Evolutionary conservation across 2,329 filamentous ascomycete species (phyloP).

Genomic region (Domatiomyces globalis): DNA sequence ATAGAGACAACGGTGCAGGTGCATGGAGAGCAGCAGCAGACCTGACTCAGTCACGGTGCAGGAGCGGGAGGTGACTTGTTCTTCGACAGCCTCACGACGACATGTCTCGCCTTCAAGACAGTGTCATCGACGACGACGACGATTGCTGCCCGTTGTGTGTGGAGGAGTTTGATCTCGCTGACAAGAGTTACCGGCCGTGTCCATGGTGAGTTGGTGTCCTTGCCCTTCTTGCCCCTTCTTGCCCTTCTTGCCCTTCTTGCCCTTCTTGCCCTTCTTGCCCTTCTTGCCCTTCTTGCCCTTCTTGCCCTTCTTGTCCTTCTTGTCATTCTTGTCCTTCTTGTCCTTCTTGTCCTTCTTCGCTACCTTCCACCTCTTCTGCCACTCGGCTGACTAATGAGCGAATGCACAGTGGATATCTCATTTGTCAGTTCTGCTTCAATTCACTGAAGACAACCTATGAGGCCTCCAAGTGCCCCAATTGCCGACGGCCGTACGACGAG

Average conservation of each 20-base stretch:
- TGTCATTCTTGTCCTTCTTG: background rate
- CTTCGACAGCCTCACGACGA: conserved; percentile 8
- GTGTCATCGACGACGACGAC: conserved; percentile 37
- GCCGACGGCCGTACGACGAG: conserved; percentile 86
- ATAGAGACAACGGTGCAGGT: conserved; percentile 2
- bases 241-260: background rate
- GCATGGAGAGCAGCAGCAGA: conserved; percentile 15
- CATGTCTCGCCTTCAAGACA: conserved; percentile 34
- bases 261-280: background rate
- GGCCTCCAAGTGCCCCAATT: conserved; percentile 95
- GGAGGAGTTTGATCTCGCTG: conserved; percentile 95
- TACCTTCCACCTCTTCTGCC: background rate
- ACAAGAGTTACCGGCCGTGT: conserved; percentile 93
- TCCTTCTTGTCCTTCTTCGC: background rate
- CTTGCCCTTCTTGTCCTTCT: conserved; percentile 1
- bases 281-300: background rate
- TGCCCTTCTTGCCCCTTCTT: no score
- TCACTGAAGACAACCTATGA: conserved; percentile 92
- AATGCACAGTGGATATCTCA: conserved; percentile 37
- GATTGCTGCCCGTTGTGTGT: conserved; percentile 78
- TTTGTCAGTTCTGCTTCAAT: conserved; percentile 99
- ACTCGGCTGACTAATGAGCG: background rate
- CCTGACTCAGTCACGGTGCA: conserved; percentile 9
- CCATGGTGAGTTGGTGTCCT: conserved; percentile 57
- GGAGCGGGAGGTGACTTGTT: conserved; percentile 15